Evolutionary conservation across 1,284 basidiomycete genomes (phyloP).

Genomic region (Fomitopsis schrenkii): DNA sequence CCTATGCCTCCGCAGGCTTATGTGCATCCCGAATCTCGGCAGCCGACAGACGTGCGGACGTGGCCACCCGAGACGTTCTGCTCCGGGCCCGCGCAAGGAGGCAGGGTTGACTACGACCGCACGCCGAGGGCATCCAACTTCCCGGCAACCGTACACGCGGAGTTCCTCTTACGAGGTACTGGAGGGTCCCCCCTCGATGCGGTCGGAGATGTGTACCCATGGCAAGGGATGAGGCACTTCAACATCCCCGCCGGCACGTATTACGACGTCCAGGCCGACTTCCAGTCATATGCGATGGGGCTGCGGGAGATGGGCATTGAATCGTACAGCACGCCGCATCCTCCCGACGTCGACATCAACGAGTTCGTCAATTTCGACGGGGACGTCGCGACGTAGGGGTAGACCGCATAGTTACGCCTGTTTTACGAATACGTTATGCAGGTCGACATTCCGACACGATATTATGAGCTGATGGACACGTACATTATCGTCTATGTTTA

Average conservation of each 20-base stretch:
- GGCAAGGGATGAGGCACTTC: background rate
- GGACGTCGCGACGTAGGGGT: constrained; percentile 3
- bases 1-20: background rate
- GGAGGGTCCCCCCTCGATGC: background rate
- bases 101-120: constrained; percentile 16
- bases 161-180: background rate
- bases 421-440: background rate
- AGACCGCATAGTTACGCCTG: background rate
- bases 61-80: background rate
- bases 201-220: background rate
- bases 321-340: constrained; percentile 11
- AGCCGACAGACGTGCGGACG: background rate
- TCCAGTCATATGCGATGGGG: constrained; percentile 20
- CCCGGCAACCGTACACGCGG: constrained; percentile 12
- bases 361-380: constrained; percentile 11
- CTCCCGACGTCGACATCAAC: constrained; percentile 15
- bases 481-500: background rate
- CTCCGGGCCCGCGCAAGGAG: too few relatives aligned
- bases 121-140: constrained; percentile 19
- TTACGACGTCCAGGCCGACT: constrained; percentile 12
- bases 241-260: background rate
- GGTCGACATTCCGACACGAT: background rate
- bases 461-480: background rate
- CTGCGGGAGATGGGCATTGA: constrained; percentile 15
- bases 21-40: too few relatives aligned